phyloP scores from a whole-genome alignment of 257 asterid genomes.

The Solanum paucissectum region DNA sequence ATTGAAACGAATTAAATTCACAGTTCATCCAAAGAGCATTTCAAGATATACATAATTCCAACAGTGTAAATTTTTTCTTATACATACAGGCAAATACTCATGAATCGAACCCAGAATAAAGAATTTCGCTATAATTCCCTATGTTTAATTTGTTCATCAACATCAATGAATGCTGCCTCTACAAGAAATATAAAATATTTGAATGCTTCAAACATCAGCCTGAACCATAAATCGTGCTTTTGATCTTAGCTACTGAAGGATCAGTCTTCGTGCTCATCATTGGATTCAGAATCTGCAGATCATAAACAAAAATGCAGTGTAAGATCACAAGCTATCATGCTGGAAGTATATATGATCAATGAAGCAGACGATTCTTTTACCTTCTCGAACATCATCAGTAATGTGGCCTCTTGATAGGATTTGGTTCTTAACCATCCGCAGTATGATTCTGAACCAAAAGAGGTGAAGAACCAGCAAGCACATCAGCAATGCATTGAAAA shows the following conservation, averaged over 20 bases:
- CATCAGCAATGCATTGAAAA: constrained; percentile 16
- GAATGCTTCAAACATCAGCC: not conserved
- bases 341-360: not conserved
- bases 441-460: constrained; percentile 15
- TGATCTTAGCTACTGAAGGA: not conserved
- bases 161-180: not conserved
- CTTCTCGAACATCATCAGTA: constrained; percentile 21
- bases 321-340: not conserved
- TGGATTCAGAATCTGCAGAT: constrained; percentile 16
- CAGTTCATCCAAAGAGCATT: not conserved
- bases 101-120: not conserved
- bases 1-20: not conserved
- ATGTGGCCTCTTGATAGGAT: constrained; percentile 17
- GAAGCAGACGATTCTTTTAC: constrained; percentile 3
- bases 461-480: constrained; percentile 16
- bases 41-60: not conserved
- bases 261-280: constrained; percentile 18
- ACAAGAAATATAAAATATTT: not conserved
- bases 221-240: not conserved
- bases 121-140: not conserved
- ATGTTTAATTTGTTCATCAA: not conserved
- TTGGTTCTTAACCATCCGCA: constrained; percentile 7
- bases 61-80: not conserved
- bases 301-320: not conserved
- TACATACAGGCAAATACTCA: not conserved